Evolutionary conservation across 148 eudicot genomes (phyloP).

Genomic region (Spergularia bocconei): DNA sequence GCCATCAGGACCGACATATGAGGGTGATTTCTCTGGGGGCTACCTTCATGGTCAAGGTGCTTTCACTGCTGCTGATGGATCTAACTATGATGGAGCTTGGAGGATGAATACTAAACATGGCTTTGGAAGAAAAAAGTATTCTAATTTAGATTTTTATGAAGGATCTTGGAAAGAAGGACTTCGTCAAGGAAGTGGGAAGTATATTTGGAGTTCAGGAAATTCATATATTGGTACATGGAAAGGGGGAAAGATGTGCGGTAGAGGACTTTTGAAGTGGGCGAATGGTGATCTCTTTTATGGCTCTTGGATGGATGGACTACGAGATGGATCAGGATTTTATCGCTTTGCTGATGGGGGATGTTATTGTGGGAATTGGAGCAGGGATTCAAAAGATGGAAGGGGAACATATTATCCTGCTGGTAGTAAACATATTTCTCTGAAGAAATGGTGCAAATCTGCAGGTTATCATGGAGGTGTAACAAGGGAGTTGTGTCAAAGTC

Average conservation of each 20-base stretch:
- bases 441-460: conserved; percentile 44
- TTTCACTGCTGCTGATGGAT: conserved; percentile 48
- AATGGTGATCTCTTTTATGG: conserved; percentile 93
- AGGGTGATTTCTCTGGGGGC: conserved; percentile 88
- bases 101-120: conserved; percentile 86
- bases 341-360: conserved; percentile 73
- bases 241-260: conserved; percentile 75
- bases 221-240: conserved; percentile 83
- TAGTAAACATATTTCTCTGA: conserved; percentile 53
- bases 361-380: conserved; percentile 89
- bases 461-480: conserved; percentile 38
- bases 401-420: conserved; percentile 88
- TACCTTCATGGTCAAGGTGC: conserved; percentile 86
- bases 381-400: conserved; percentile 82
- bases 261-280: conserved; percentile 85
- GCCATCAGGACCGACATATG: conserved; percentile 65
- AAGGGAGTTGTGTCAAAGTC: conserved; percentile 35
- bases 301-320: conserved; percentile 76
- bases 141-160: conserved; percentile 69
- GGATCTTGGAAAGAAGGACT: conserved; percentile 94
- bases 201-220: conserved; percentile 71
- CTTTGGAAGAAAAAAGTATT: conserved; percentile 70
- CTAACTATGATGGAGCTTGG: conserved; percentile 70
- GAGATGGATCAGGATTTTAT: conserved; percentile 84
- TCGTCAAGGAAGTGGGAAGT: conserved; percentile 79